Conservation (phyloP, 129 eudicot genomes). For the Artemisia annua region DNA sequence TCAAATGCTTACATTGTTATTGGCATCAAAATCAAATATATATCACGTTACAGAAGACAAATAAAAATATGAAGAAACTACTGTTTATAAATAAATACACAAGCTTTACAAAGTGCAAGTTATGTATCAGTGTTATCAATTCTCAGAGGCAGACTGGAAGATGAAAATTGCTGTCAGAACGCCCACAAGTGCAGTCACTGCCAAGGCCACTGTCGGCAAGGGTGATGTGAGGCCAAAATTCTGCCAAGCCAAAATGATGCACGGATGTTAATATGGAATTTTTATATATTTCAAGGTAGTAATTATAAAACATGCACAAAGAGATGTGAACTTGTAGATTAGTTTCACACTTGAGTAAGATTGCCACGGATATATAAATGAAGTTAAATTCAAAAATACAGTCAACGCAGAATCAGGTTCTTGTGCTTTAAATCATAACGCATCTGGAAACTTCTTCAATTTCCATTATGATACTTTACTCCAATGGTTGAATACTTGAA, state of each 20-base stretch:
- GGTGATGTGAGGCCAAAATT: constrained; percentile 87
- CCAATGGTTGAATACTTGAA: background rate
- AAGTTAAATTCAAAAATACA: background rate
- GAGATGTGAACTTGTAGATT: constrained; percentile 2
- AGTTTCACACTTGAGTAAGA: constrained; percentile 17
- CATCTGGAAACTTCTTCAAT: background rate
- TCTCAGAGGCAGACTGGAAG: constrained; percentile 79
- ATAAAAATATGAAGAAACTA: background rate
- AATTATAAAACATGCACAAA: background rate
- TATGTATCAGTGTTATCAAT: constrained; percentile 30
- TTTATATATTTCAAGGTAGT: background rate
- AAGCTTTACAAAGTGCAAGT: constrained; percentile 18
- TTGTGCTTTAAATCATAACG: constrained; percentile 7
- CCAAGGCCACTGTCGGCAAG: constrained; percentile 90
- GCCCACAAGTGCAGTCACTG: constrained; percentile 78
- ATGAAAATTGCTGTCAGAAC: constrained; percentile 78
- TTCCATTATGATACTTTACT: background rate
- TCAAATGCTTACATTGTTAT: constrained; percentile 14
- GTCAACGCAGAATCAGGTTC: constrained; percentile 10
- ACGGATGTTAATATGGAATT: background rate
- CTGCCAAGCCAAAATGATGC: constrained; percentile 44
- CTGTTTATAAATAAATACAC: constrained; percentile 18
- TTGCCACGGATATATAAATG: background rate
- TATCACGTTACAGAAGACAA: background rate
- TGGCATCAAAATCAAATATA: background rate